phyloP scores from a whole-genome alignment of 2,329 filamentous ascomycete species.

The Macroventuria anomochaeta region DNA sequence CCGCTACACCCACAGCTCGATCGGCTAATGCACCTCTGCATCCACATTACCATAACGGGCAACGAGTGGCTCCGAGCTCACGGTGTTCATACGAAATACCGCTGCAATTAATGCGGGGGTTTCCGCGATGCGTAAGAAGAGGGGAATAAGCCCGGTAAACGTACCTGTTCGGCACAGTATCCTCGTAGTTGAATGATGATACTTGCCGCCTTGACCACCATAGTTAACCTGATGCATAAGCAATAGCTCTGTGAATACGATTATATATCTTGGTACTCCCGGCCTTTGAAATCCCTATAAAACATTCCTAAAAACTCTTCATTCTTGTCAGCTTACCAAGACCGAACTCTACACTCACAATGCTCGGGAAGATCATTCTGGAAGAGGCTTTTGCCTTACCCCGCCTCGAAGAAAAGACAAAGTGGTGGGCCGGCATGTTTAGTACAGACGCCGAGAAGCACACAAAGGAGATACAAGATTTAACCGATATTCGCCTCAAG shows the following conservation, averaged over 20 bases:
- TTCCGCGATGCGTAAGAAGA: background rate
- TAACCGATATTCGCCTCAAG: slow-evolving; percentile 52
- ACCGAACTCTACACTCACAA: slow-evolving; percentile 33
- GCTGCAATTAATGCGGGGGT: background rate
- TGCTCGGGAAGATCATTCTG: slow-evolving; percentile 67
- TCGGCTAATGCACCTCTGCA: slow-evolving; percentile 4
- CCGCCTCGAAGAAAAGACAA: slow-evolving; percentile 63
- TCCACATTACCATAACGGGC: background rate
- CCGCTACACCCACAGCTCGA: background rate
- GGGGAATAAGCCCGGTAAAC: background rate
- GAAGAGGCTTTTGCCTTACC: slow-evolving; percentile 69
- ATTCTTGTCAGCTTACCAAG: background rate
- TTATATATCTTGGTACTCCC: background rate
- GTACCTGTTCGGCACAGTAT: background rate
- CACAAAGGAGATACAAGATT: slow-evolving; percentile 61
- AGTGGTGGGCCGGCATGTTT: slow-evolving; percentile 68
- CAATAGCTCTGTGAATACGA: background rate
- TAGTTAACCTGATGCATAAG: background rate
- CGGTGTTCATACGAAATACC: background rate
- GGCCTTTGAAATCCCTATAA: background rate
- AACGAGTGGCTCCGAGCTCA: background rate
- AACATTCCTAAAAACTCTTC: background rate
- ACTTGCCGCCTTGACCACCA: background rate
- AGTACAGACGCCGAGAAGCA: slow-evolving; percentile 66
- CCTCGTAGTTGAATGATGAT: background rate